Conservation (phyloP, 2,329 filamentous ascomycete species). For the Aureobasidium zeae region DNA sequence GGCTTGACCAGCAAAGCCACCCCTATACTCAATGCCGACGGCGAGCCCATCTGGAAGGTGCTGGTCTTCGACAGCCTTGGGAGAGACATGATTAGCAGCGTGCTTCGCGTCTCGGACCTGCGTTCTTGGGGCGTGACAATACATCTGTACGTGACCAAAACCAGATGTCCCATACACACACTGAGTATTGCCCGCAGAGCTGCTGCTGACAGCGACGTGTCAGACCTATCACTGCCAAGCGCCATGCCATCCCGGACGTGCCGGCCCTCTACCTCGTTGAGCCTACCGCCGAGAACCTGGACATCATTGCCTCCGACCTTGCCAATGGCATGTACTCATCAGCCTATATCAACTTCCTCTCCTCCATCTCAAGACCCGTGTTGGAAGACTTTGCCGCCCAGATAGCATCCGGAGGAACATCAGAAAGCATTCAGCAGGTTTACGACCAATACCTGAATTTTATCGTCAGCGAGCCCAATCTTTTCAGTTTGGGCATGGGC, state of each 20-base stretch:
- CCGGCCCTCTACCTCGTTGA: conserved; percentile 96
- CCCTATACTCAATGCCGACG: conserved; percentile 76
- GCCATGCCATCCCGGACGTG: conserved; percentile 90
- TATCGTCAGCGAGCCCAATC: conserved; percentile 85
- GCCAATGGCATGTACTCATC: conserved; percentile 82
- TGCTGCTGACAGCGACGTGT: conserved; percentile 16
- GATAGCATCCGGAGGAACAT: conserved; percentile 72
- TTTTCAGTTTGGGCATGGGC: conserved; percentile 89
- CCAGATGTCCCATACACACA: conserved; percentile 16
- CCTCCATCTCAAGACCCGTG: conserved; percentile 78
- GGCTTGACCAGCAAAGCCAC: conserved; percentile 58
- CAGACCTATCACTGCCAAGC: conserved; percentile 66
- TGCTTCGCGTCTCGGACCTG: conserved; percentile 86
- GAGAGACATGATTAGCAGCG: conserved; percentile 92
- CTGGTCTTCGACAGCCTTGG: conserved; percentile 89
- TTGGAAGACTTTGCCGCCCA: conserved; percentile 91
- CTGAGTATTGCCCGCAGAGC: conserved; percentile 25
- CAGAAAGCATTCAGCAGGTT: conserved; percentile 83
- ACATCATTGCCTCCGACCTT: conserved; percentile 75
- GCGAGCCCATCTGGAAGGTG: conserved; percentile 95
- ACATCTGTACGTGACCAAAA: conserved; percentile 58
- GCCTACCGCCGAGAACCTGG: conserved; percentile 69
- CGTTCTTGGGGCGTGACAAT: conserved; percentile 92
- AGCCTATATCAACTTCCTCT: conserved; percentile 94
- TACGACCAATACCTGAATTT: conserved; percentile 98